phyloP scores from a whole-genome alignment of 768 basidiomycete genomes.

The Termitomyces sp. region DNA sequence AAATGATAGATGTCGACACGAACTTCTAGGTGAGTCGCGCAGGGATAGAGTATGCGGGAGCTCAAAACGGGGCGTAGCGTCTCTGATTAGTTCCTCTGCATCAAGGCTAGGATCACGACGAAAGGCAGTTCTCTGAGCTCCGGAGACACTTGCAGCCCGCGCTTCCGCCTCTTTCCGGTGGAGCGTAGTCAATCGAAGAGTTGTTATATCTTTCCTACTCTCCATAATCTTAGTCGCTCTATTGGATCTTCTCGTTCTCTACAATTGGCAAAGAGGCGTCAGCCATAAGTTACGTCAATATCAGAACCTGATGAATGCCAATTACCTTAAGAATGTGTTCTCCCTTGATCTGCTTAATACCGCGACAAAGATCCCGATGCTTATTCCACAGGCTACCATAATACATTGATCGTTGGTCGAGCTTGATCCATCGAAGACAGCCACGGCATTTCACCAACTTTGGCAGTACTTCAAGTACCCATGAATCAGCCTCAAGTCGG shows the following conservation, averaged over 20 bases:
- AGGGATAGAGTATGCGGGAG: neutral
- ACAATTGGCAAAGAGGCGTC: neutral
- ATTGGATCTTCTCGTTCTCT: neutral
- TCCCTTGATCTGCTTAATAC: constrained; percentile 5
- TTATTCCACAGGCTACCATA: constrained; percentile 8
- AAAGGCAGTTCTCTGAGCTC: neutral
- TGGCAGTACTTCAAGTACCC: constrained; percentile 2
- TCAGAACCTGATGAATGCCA: neutral
- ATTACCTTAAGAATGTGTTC: constrained; percentile 2
- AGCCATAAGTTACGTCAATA: neutral
- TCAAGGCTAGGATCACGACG: too few species aligned
- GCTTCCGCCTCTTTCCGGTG: neutral
- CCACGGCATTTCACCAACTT: constrained; percentile 8
- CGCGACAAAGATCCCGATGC: constrained; percentile 5
- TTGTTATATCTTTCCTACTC: neutral
- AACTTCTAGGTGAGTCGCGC: neutral
- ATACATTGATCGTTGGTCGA: constrained; percentile 9
- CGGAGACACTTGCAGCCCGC: neutral
- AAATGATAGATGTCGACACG: neutral
- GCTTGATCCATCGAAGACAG: constrained; percentile 9
- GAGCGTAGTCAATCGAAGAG: neutral
- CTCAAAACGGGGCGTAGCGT: neutral
- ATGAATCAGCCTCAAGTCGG: constrained; percentile 2
- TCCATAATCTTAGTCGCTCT: neutral
- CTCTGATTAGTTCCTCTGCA: neutral